Evolutionary conservation across 2,329 filamentous ascomycete genomes (phyloP), one percentile per base, ranked within the genome.

Genomic region (Emericellopsis cladophorae): DNA sequence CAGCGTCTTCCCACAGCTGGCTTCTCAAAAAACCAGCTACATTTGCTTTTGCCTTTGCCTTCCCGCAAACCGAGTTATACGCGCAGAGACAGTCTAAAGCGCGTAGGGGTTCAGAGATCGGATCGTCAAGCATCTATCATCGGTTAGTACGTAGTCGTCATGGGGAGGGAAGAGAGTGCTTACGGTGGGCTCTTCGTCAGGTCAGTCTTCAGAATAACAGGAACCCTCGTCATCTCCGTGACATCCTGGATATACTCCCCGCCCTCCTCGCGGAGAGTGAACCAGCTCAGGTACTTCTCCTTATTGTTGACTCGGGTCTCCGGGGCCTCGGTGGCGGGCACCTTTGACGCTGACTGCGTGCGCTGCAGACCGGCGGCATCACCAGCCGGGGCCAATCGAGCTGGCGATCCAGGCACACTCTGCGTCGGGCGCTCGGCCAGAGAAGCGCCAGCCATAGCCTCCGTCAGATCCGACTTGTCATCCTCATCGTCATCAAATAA

Each of bases 121-220:
- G 55, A 88, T 88, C n/a, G 84, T 88, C 61, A 89, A 62, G 68
- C 84, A 89, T 51, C 83, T 88, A 40, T 14, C 6, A 32, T 14
- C 14, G 12, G 36, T 23, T 24, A 46, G 60, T 49, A 57, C 57
- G 41, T 23, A 15, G 9, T 37, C 40, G 22, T 37, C 10, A 4
- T 18, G 15, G 12, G 16, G 4, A 36, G 11, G 21, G 16, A 3
- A n/a, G n/a, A 24, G 10, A 39, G 11, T 15, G 41, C 92, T 80
- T 84, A 98, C 89, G 92, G 92, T 66, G 92, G 92, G 68, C 90
- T 96, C 84, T 98, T 98, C 67, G 74, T 86, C 55, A 98, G 76
- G 67, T 98, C 92, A 49, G 92, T 96, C 80, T 95, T 96, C 55
- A 98, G 68, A 59, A 98, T 94, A 50, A 98, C 84, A n/a, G 92